Evolutionary conservation across 2,329 filamentous ascomycete species (phyloP).

Genomic region (Colletotrichum phormii): DNA sequence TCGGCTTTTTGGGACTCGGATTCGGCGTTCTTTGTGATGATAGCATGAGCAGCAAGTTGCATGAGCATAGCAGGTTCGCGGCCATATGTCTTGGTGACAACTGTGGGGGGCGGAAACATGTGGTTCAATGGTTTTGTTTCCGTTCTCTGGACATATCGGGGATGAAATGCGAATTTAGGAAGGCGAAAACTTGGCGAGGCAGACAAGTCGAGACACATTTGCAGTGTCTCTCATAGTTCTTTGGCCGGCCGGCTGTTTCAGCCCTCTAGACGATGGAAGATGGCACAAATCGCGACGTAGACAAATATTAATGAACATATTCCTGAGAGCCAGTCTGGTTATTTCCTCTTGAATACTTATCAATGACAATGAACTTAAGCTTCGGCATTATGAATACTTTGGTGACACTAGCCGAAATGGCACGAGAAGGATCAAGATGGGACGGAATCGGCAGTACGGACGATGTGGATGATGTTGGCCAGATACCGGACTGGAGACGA

Average conservation of each 20-base stretch:
- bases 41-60: conserved; percentile 52
- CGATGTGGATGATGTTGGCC: not conserved
- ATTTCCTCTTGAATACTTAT: no score
- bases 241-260: conserved; percentile 30
- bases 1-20: conserved; percentile 36
- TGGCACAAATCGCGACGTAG: conserved; percentile 44
- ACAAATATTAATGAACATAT: conserved; percentile 53
- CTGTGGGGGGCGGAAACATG: conserved; percentile 29
- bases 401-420: no score
- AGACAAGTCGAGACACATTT: conserved; percentile 30
- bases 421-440: not conserved
- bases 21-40: conserved; percentile 47
- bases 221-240: conserved; percentile 30
- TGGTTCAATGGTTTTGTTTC: conserved; percentile 27
- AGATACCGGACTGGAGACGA: not conserved
- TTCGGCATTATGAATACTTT: no score
- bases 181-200: conserved; percentile 28
- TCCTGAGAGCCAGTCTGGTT: conserved; percentile 28
- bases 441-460: no score
- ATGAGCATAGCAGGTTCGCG: conserved; percentile 41
- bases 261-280: conserved; percentile 36
- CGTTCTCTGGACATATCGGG: conserved; percentile 38
- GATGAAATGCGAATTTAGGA: conserved; percentile 31
- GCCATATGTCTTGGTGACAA: conserved; percentile 28
- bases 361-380: no score